Base-by-base conservation (phyloP, 2,329 filamentous ascomycete genomes). In the Pseudogymnoascus sp. region DNA sequence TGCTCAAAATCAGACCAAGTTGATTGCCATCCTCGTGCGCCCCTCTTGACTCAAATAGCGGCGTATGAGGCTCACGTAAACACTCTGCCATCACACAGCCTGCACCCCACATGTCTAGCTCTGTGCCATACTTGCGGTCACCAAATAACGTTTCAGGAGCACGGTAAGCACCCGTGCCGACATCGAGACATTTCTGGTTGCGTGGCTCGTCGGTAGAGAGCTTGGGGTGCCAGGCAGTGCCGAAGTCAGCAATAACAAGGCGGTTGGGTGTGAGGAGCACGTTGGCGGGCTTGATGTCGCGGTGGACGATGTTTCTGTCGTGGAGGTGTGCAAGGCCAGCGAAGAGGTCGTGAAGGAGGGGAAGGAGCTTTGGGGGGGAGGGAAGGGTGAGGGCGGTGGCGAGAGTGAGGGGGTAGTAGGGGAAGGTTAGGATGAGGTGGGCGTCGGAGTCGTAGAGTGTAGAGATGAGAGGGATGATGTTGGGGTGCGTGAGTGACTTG, bases 201-300 rank as follows among this genome's bases (percentile, higher is more conserved):
- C 79, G 71, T 1, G 85, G 79, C 72, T 99, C 95, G 12, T 83
- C 82, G 3, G 77, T 37, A 5, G 4, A 84, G 80, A 63, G 83
- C 69, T 9, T 80, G 2, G 88, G 83, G 67, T 88, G 86, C 92
- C 92, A 97, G 7, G 93, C 86, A 40, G 95, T 96, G 60, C 95
- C 93, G 76, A 99, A 97, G 74, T 99, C 95, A 37, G 91, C 86
- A 9, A 59, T 37, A 9, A 37, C 37, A 2, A 99, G 81, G 68
- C 87, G 89, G 3, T 90, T 90, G 4, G 91, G 89, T 5, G 82
- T 78, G 52, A 96, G 81, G 7, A 97, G 79, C 37, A 99, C 82
- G 61, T 96, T 96, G 0, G 91, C 92, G 0, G 95, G 95, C 71
- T 99, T 99, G 72, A 99, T 79, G 71, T 99, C 95, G 63, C 95